Evolutionary conservation across 352 stramenopile genomes (phyloP).

Genomic region (Thalassiosira exigua): DNA sequence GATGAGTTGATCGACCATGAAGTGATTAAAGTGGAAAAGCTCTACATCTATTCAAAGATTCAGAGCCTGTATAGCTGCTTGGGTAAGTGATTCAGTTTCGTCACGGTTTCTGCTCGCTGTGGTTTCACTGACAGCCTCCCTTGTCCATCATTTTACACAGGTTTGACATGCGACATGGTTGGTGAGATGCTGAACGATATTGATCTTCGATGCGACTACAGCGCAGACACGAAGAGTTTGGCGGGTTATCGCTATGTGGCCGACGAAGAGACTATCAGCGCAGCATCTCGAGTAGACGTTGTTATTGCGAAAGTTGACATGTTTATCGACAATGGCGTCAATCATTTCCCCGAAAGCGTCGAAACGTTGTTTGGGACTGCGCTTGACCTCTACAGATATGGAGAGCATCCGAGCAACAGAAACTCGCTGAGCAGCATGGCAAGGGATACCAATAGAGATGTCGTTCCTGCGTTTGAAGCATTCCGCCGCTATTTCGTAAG

Average conservation of each 20-base stretch:
- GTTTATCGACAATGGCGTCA: slow-evolving; percentile 74
- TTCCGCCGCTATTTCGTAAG: slow-evolving; percentile 81
- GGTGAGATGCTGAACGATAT: slow-evolving; percentile 46
- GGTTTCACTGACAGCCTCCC: neutral
- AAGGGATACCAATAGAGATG: slow-evolving; percentile 65
- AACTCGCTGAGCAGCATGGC: slow-evolving; percentile 66
- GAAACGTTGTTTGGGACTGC: slow-evolving; percentile 61
- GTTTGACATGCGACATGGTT: slow-evolving; percentile 74
- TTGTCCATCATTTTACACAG: slow-evolving; percentile 18
- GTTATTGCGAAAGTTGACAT: slow-evolving; percentile 78
- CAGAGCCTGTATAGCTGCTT: slow-evolving; percentile 78
- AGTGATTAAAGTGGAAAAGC: slow-evolving; percentile 57
- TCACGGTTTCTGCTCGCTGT: neutral
- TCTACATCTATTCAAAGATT: slow-evolving; percentile 71
- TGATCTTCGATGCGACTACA: slow-evolving; percentile 33
- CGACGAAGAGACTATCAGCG: slow-evolving; percentile 26
- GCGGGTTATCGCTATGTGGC: slow-evolving; percentile 41
- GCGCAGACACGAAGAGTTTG: slow-evolving; percentile 31
- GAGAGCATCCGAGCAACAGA: slow-evolving; percentile 46
- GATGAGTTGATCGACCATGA: slow-evolving; percentile 68
- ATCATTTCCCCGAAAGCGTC: slow-evolving; percentile 47
- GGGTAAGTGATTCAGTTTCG: slow-evolving; percentile 32
- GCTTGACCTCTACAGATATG: slow-evolving; percentile 76
- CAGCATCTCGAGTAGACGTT: slow-evolving; percentile 73
- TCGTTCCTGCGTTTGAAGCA: slow-evolving; percentile 70